Evolutionary conservation across 129 eudicot genomes (phyloP).

Genomic region (Centella asiatica): DNA sequence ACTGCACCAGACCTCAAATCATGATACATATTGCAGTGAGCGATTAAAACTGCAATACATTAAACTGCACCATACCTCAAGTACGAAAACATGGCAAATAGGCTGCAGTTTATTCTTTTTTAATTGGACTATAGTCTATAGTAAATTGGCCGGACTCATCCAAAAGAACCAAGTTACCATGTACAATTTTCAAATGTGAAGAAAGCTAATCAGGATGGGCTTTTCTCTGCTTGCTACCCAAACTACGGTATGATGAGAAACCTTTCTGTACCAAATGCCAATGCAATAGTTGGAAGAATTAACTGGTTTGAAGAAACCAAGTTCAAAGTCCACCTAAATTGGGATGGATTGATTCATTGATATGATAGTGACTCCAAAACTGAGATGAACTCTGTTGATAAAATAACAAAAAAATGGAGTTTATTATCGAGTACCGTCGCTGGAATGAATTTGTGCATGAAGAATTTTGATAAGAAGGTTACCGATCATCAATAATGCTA

Average conservation of each 20-base stretch:
- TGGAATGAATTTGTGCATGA: constrained; percentile 4
- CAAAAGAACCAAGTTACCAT: constrained; percentile 50
- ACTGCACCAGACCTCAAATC: too few species aligned
- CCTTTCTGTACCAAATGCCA: constrained; percentile 53
- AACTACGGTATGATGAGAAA: constrained; percentile 27
- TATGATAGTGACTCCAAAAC: constrained; percentile 31
- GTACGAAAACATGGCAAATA: too few species aligned
- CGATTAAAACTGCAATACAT: too few species aligned
- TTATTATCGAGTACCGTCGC: constrained; percentile 5
- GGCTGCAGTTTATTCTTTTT: too few species aligned
- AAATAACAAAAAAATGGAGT: constrained; percentile 15
- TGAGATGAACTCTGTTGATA: constrained; percentile 1
- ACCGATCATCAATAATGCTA: too few species aligned
- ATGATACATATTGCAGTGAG: too few species aligned
- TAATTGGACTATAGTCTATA: too few species aligned
- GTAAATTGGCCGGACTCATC: too few species aligned
- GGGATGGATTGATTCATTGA: constrained; percentile 40
- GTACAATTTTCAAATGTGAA: constrained; percentile 30
- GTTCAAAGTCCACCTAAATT: constrained; percentile 34
- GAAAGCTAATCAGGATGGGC: constrained; percentile 41
- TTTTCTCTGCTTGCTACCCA: constrained; percentile 72
- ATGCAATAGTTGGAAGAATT: constrained; percentile 47
- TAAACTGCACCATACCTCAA: too few species aligned
- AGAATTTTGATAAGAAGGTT: constrained; percentile 3
- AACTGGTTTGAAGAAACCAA: constrained; percentile 64